Percentiles rank a stretch among this genome's conserved stretches.
These are phyloP conservation scores for Ehretia macrophylla DNA, from an alignment of 257 asterid genomes.

Conservation along the genomic window DNA sequence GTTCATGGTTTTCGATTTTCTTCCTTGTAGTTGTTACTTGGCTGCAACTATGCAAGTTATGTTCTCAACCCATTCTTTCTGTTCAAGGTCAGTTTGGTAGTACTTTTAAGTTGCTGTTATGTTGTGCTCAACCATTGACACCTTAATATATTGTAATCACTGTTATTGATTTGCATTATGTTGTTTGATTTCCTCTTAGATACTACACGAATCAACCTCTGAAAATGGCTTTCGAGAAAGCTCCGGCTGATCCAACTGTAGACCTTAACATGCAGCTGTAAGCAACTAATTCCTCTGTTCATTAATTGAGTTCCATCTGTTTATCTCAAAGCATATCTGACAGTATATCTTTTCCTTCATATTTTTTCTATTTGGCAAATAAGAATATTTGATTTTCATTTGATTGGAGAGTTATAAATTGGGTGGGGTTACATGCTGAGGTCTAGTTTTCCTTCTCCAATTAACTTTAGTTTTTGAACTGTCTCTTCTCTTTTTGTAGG, in stretches of 20 bases:
- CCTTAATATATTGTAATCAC: not conserved
- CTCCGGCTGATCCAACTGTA: conserved; percentile 93
- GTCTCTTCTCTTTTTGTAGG: too few species aligned
- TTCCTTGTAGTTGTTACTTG: conserved; percentile 82
- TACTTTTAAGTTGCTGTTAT: conserved; percentile 2
- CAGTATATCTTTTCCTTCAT: too few species aligned
- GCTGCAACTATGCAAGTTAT: conserved; percentile 97
- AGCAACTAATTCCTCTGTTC: conserved; percentile 32
- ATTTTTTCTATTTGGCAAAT: too few species aligned
- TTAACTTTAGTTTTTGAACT: too few species aligned
- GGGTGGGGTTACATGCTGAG: too few species aligned
- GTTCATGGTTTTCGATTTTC: conserved; percentile 14
- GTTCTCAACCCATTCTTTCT: conserved; percentile 75
- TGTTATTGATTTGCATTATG: conserved; percentile 5
- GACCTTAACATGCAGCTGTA: conserved; percentile 94
- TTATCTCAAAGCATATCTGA: not conserved
- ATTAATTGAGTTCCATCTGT: not conserved
- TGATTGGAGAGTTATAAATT: too few species aligned
- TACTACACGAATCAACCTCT: conserved; percentile 57
- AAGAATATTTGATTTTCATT: too few species aligned
- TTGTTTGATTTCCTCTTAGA: conserved; percentile 35
- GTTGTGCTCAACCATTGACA: not conserved
- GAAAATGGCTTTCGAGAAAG: conserved; percentile 66
- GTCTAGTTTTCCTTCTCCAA: too few species aligned
- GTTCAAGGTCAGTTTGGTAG: conserved; percentile 54